Percentiles rank a stretch among this genome's conserved stretches.
Conservation (phyloP, 306 rosid genomes). For the Nissolia schottii region DNA sequence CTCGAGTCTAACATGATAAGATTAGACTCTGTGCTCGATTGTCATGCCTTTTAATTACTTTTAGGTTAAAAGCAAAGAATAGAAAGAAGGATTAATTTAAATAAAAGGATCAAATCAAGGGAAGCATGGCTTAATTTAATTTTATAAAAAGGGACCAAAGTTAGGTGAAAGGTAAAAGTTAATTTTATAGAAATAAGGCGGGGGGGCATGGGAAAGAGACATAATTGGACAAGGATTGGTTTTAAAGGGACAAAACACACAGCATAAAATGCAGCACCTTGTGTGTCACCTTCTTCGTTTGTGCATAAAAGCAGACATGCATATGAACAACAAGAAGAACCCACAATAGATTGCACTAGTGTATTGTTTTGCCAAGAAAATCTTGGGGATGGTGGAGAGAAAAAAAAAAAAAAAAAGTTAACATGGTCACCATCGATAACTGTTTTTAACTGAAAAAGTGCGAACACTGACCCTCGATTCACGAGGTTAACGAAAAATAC, state of each 20-base stretch:
- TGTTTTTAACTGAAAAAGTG: slow-evolving; percentile 54
- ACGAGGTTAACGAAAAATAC: slow-evolving; percentile 40
- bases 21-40: background rate
- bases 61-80: slow-evolving; percentile 10
- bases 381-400: slow-evolving; percentile 32
- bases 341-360: slow-evolving; percentile 22
- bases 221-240: slow-evolving; percentile 53
- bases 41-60: background rate
- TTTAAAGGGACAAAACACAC: slow-evolving; percentile 66
- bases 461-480: slow-evolving; percentile 57
- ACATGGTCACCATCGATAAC: slow-evolving; percentile 39
- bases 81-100: background rate
- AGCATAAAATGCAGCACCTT: slow-evolving; percentile 42
- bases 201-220: slow-evolving; percentile 52
- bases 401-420: slow-evolving; percentile 21
- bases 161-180: slow-evolving; percentile 25
- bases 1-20: background rate
- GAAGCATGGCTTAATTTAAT: background rate
- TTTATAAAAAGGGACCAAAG: slow-evolving; percentile 2
- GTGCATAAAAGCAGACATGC: slow-evolving; percentile 34
- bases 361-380: slow-evolving; percentile 30
- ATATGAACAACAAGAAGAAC: slow-evolving; percentile 30
- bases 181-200: slow-evolving; percentile 25
- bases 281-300: slow-evolving; percentile 37
- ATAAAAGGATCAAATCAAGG: background rate